Evolutionary conservation across 106 monocot species (phyloP).

Genomic region (Dendrobium officinale): DNA sequence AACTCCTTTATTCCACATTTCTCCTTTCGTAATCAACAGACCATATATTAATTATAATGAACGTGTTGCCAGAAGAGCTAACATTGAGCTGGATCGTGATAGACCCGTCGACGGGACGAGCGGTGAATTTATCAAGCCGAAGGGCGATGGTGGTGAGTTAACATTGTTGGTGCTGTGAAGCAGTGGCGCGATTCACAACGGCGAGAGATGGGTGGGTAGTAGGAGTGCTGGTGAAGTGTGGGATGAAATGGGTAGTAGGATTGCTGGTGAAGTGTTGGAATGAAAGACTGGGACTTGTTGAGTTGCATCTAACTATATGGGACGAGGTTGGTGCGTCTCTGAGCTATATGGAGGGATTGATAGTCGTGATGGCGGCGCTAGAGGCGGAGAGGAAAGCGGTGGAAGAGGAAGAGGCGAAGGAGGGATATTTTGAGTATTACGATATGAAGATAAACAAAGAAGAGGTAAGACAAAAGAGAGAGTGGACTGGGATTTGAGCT

Average conservation of each 20-base stretch:
- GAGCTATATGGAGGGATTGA: constrained; percentile 52
- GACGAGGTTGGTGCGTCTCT: constrained; percentile 54
- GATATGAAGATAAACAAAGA: constrained; percentile 39
- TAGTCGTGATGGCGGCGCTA: constrained; percentile 28
- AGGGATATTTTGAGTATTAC: constrained; percentile 33
- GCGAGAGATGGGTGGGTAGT: constrained; percentile 27
- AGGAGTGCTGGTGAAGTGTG: too few species aligned
- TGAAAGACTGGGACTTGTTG: constrained; percentile 30
- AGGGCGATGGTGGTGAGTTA: constrained; percentile 40
- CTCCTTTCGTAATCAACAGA: constrained; percentile 59
- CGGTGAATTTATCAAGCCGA: constrained; percentile 62
- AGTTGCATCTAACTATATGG: constrained; percentile 59
- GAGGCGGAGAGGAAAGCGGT: constrained; percentile 18
- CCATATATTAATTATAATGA: background rate
- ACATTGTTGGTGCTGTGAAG: constrained; percentile 58
- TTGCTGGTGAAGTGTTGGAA: constrained; percentile 43
- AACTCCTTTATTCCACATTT: constrained; percentile 41
- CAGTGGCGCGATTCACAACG: constrained; percentile 40
- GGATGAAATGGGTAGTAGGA: too few species aligned
- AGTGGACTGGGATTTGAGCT: constrained; percentile 36
- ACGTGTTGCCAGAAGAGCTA: constrained; percentile 20
- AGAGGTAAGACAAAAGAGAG: constrained; percentile 29
- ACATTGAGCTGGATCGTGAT: constrained; percentile 75
- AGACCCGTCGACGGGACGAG: constrained; percentile 28
- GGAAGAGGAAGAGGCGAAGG: constrained; percentile 12